These are phyloP conservation scores for Nicotiana noctiflora DNA, from an alignment of 257 asterid genomes.

Conservation along the genomic window DNA sequence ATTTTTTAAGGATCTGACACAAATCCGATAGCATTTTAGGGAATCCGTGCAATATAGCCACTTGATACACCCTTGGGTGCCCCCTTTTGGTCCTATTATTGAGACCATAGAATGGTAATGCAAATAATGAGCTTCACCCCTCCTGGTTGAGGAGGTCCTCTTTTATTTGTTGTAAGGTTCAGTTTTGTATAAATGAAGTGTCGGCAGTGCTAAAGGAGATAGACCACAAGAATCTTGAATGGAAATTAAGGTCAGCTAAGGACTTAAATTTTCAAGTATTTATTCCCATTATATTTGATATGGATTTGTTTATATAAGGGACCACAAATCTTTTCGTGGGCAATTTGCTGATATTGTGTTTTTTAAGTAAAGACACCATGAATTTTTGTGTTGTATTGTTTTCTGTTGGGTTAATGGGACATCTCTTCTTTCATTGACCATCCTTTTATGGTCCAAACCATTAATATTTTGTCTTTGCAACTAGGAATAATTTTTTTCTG, in stretches of 20 bases:
- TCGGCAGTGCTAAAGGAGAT: slow-evolving; percentile 36
- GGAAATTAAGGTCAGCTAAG: background rate
- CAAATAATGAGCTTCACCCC: background rate
- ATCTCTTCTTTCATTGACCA: slow-evolving; percentile 8
- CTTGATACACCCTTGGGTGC: background rate
- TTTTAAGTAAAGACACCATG: background rate
- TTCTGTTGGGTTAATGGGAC: background rate
- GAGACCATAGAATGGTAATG: background rate
- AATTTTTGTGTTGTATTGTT: background rate
- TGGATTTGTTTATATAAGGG: slow-evolving; percentile 5
- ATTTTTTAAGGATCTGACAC: no score
- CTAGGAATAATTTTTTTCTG: background rate
- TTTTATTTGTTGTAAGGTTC: background rate
- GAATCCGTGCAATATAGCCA: no score
- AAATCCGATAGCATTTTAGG: no score
- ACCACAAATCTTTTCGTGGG: slow-evolving; percentile 12
- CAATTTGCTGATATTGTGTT: background rate
- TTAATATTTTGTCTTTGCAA: background rate
- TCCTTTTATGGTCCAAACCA: slow-evolving; percentile 1
- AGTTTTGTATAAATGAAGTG: slow-evolving; percentile 21
- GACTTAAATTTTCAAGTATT: background rate
- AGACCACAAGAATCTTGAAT: slow-evolving; percentile 10
- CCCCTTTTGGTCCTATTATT: background rate
- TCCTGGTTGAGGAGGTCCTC: background rate
- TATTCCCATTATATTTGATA: background rate